Conservation (phyloP, 345 rosid genomes). For the Cardiospermum halicacabum region DNA sequence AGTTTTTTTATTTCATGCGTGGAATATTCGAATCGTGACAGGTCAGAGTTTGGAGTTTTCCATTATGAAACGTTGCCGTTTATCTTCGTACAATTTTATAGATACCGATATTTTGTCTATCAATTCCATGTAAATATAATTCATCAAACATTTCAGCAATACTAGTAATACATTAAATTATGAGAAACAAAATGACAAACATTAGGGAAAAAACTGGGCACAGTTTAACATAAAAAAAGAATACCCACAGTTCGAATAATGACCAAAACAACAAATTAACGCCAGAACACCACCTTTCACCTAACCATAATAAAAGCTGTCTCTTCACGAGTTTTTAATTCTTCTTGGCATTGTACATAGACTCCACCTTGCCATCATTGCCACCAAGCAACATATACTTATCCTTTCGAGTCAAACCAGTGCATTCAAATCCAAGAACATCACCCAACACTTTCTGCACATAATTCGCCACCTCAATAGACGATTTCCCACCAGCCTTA, state of each 20-base stretch:
- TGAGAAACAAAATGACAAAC: neutral
- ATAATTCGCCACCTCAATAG: constrained; percentile 87
- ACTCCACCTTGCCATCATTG: constrained; percentile 88
- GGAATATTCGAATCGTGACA: constrained; percentile 5
- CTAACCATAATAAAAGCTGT: neutral
- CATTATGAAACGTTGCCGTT: neutral
- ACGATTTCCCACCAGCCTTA: constrained; percentile 75
- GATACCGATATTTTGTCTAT: no score
- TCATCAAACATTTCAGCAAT: neutral
- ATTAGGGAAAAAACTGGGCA: no score
- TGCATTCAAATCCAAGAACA: constrained; percentile 68
- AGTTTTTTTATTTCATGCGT: neutral
- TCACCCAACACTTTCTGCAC: constrained; percentile 75
- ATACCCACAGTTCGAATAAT: neutral
- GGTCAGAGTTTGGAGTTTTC: neutral
- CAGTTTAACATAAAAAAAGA: neutral
- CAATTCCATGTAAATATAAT: neutral
- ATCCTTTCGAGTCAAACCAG: constrained; percentile 75
- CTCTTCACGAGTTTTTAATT: constrained; percentile 13
- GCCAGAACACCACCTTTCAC: neutral
- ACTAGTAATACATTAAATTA: neutral
- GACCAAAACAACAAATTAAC: neutral
- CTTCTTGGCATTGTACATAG: constrained; percentile 49
- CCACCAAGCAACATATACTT: constrained; percentile 82
- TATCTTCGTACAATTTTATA: neutral